A percentile compares a stretch with the other conserved stretches of the same genome.
phyloP scores from a whole-genome alignment of 495 filamentous ascomycete genomes.

The Xylaria telfairii region DNA sequence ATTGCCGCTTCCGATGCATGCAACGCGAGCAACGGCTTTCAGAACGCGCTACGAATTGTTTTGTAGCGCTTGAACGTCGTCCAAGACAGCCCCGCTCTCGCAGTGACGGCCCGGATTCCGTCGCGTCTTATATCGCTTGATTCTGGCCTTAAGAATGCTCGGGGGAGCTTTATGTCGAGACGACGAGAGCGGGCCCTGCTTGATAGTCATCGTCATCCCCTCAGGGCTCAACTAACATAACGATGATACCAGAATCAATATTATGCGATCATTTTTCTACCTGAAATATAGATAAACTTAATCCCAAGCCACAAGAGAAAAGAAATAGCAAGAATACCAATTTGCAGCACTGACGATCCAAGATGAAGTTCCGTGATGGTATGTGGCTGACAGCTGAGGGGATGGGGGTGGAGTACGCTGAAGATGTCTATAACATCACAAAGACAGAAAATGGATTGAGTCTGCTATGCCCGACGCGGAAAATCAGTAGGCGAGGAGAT shows the following conservation, averaged over 20 bases:
- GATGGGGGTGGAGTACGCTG: slow-evolving; percentile 59
- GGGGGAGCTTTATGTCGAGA: slow-evolving; percentile 24
- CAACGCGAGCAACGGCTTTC: not conserved
- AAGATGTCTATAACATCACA: slow-evolving; percentile 57
- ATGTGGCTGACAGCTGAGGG: slow-evolving; percentile 60
- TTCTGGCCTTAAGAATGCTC: not conserved
- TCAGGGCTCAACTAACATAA: slow-evolving; percentile 8
- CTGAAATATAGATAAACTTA: not conserved
- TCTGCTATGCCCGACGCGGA: slow-evolving; percentile 57
- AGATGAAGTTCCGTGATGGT: slow-evolving; percentile 58
- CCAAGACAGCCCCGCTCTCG: slow-evolving; percentile 14
- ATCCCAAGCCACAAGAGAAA: not conserved
- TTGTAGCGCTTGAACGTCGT: slow-evolving; percentile 5
- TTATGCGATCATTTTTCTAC: not conserved
- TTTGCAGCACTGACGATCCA: slow-evolving; percentile 1
- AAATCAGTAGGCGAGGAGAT: slow-evolving; percentile 57
- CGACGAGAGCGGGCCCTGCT: slow-evolving; percentile 12
- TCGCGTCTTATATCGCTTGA: slow-evolving; percentile 20
- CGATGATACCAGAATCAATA: not conserved
- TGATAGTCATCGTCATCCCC: not conserved
- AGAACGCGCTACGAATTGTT: slow-evolving; percentile 1
- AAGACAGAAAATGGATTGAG: slow-evolving; percentile 48
- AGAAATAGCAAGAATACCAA: slow-evolving; percentile 7
- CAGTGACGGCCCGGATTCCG: slow-evolving; percentile 32
- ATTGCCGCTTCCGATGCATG: slow-evolving; percentile 7